phyloP scores from a whole-genome alignment of 2,329 filamentous ascomycete genomes.

The Fusarium sp. region DNA sequence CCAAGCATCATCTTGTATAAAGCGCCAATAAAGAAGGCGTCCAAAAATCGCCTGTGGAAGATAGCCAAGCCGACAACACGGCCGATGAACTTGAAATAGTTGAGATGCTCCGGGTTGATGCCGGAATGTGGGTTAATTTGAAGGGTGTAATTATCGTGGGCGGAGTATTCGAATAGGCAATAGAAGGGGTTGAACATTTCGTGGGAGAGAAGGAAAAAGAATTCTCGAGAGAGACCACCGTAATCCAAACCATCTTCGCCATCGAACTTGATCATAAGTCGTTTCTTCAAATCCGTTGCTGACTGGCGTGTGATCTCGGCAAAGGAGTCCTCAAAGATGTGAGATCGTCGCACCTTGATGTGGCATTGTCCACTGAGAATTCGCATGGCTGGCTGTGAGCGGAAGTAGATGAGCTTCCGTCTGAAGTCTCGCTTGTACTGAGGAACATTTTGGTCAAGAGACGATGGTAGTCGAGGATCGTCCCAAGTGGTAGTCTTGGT shows the following conservation, averaged over 20 bases:
- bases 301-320: constrained; percentile 98
- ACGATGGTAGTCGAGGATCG: constrained; percentile 93
- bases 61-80: constrained; percentile 96
- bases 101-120: constrained; percentile 98
- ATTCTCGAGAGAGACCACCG: constrained; percentile 95
- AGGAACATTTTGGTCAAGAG: constrained; percentile 95
- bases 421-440: constrained; percentile 99
- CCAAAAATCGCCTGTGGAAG: constrained; percentile 96
- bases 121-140: constrained; percentile 99
- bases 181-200: constrained; percentile 99
- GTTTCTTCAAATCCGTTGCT: constrained; percentile 95
- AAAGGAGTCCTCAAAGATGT: constrained; percentile 99
- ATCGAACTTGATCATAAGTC: constrained; percentile 99
- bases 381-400: constrained; percentile 94
- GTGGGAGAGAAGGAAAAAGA: constrained; percentile 98
- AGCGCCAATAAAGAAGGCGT: constrained; percentile 98
- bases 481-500: constrained; percentile 99
- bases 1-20: constrained; percentile 99
- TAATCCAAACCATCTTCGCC: constrained; percentile 98
- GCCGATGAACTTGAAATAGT: constrained; percentile 99
- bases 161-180: constrained; percentile 98
- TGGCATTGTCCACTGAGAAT: constrained; percentile 97
- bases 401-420: constrained; percentile 98
- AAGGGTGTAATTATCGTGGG: constrained; percentile 99
- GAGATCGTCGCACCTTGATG: constrained; percentile 94